These are phyloP conservation scores for Fomitiporia mediterranea DNA, from an alignment of 1,284 basidiomycete species.

Conservation along the genomic window DNA sequence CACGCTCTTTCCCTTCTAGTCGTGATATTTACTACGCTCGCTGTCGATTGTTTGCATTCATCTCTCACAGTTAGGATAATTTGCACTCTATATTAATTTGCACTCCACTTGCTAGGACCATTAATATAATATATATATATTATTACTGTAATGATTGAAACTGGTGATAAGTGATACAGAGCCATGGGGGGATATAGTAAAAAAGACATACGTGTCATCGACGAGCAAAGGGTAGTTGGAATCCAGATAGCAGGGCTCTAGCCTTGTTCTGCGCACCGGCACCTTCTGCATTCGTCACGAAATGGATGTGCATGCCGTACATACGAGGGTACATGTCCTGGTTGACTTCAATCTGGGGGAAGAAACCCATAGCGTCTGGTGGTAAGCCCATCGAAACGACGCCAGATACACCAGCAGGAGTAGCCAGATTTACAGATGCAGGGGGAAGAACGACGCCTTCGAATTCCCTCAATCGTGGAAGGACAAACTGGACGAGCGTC, in stretches of 20 bases:
- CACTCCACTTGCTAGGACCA: constrained; percentile 5
- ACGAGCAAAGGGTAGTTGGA: constrained; percentile 75
- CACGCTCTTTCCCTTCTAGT: background rate
- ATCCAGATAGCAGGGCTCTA: constrained; percentile 80
- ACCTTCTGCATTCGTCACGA: constrained; percentile 82
- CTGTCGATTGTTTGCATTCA: constrained; percentile 4
- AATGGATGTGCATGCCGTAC: constrained; percentile 89
- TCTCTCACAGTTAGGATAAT: background rate
- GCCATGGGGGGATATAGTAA: background rate
- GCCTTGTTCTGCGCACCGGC: constrained; percentile 83
- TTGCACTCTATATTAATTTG: constrained; percentile 11
- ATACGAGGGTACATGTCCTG: constrained; percentile 79
- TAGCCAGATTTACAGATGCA: constrained; percentile 53
- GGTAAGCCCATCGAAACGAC: constrained; percentile 88
- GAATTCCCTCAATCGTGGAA: constrained; percentile 91
- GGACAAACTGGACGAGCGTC: constrained; percentile 87
- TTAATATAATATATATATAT: constrained; percentile 6
- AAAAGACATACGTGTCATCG: constrained; percentile 10
- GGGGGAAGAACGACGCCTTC: constrained; percentile 74
- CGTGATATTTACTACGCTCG: no score
- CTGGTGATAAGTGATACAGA: background rate
- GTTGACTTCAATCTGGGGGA: constrained; percentile 94
- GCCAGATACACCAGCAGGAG: constrained; percentile 76
- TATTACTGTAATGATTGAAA: constrained; percentile 7
- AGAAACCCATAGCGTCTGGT: constrained; percentile 81